Percentiles rank a stretch among this genome's conserved stretches.
Conservation (phyloP, 2,329 filamentous ascomycete species). For the Colletotrichum sp. region DNA sequence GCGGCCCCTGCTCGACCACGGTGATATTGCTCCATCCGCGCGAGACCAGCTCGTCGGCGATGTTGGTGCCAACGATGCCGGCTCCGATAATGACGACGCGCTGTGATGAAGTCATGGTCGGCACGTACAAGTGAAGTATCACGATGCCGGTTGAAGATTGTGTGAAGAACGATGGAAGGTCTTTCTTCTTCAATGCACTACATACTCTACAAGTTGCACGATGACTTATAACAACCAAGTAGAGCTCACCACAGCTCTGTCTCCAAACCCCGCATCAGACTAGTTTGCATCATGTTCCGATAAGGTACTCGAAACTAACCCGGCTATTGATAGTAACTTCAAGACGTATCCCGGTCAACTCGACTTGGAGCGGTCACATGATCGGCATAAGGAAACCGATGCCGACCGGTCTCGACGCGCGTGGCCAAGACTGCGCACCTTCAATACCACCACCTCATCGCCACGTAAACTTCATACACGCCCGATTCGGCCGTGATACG, state of each 20-base stretch:
- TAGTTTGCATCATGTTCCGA: background rate
- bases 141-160: background rate
- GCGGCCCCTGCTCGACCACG: constrained; percentile 67
- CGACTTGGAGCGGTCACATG: constrained; percentile 22
- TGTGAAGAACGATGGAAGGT: background rate
- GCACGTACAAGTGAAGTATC: background rate
- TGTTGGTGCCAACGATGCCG: constrained; percentile 67
- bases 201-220: background rate
- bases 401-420: constrained; percentile 8
- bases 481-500: constrained; percentile 2
- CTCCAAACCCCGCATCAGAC: constrained; percentile 1
- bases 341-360: background rate
- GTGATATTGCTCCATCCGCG: constrained; percentile 69
- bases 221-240: background rate
- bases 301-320: background rate
- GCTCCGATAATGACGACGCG: constrained; percentile 66
- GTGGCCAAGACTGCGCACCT: background rate
- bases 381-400: constrained; percentile 23
- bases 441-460: background rate
- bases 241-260: background rate
- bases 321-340: background rate
- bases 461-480: background rate
- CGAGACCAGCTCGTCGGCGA: constrained; percentile 67
- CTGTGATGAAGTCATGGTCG: constrained; percentile 37
- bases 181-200: background rate